Base-by-base conservation (phyloP, 495 filamentous ascomycete species). In the Aspergillus bertholletiae region DNA sequence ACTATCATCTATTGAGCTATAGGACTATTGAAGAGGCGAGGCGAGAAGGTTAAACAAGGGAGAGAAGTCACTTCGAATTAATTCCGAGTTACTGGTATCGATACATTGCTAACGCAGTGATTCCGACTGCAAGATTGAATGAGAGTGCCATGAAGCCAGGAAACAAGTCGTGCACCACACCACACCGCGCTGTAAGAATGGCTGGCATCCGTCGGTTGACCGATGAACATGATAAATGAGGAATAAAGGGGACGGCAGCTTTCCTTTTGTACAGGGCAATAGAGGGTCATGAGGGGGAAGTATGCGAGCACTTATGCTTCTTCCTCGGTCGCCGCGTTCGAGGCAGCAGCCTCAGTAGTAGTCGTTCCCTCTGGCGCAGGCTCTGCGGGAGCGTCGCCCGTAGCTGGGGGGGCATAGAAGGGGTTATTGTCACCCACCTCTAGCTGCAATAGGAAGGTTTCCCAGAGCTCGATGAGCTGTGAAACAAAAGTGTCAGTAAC, bases 401-500 rank as follows among this genome's bases (percentile, higher is more conserved):
- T 32, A 28, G 64, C 70, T 21, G 81, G 77, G 7, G 87, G 84
- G 20, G 82, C 84, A 62, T 89, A 92, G 62, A 88, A 89, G 0
- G 85, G 86, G 32, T 84, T 80, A 30, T 97, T 91, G 56, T 97
- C 92, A 59, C 94, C 92, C 26, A 90, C 86, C 63, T 97, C 95
- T 11, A 98, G 78, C 65, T 96, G 93, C 79, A 97, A 82, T 7
- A 98, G 78, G 78, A 95, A 98, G 2, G 94, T 97, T 69, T 98
- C 94, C 94, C 94, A 98, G 28, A 97, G 82, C 68, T 98, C 94
- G 61, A 98, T 98, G 61, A 98, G 80, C 94, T 98, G 34, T n/a
- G 62, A 17, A 48, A 8, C n/a, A n/a, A 34, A 51, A 3, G 21
- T 8, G 46, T 71, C 57, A 70, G 65, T 44, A 43, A 37, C 11